These are phyloP conservation scores for Kregervanrija fluxuum DNA, from an alignment of 805 yeast species.

Conservation along the genomic window DNA sequence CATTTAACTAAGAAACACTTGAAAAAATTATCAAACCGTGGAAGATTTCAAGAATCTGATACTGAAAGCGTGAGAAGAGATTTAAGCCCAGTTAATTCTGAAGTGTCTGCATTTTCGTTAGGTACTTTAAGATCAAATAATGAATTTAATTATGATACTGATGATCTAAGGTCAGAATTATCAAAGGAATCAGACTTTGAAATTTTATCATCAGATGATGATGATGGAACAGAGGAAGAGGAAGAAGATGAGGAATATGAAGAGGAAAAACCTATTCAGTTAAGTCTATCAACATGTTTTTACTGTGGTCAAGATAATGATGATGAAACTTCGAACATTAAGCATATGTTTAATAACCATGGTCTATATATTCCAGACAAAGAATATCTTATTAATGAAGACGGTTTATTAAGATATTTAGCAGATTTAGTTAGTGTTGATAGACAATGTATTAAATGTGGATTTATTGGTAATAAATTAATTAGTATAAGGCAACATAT, in stretches of 20 bases:
- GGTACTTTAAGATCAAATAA: conserved; percentile 24
- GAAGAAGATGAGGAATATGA: conserved; percentile 4
- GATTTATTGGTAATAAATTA: conserved; percentile 68
- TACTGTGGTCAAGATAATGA: conserved; percentile 38
- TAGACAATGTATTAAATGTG: conserved; percentile 73
- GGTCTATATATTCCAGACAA: conserved; percentile 87
- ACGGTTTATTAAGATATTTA: conserved; percentile 63
- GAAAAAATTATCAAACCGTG: conserved; percentile 24
- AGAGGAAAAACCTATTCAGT: conserved; percentile 19
- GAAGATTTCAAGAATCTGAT: conserved; percentile 14
- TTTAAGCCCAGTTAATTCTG: conserved; percentile 47
- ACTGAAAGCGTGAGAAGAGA: conserved; percentile 23
- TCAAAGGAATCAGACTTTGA: conserved; percentile 12
- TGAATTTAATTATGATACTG: conserved; percentile 16
- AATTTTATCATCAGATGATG: conserved; percentile 10
- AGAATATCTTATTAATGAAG: conserved; percentile 55
- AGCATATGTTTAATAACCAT: conserved; percentile 71
- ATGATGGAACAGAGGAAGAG: conserved; percentile 11
- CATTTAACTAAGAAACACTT: conserved; percentile 36
- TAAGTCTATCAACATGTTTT: conserved; percentile 39
- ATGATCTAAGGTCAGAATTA: conserved; percentile 16
- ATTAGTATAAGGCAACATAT: conserved; percentile 87
- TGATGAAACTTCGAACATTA: conserved; percentile 38
- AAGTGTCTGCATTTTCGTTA: conserved; percentile 49
- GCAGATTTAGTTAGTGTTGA: conserved; percentile 76